Evolutionary conservation across 345 rosid genomes (phyloP).

Genomic region (Physaria fendleri): DNA sequence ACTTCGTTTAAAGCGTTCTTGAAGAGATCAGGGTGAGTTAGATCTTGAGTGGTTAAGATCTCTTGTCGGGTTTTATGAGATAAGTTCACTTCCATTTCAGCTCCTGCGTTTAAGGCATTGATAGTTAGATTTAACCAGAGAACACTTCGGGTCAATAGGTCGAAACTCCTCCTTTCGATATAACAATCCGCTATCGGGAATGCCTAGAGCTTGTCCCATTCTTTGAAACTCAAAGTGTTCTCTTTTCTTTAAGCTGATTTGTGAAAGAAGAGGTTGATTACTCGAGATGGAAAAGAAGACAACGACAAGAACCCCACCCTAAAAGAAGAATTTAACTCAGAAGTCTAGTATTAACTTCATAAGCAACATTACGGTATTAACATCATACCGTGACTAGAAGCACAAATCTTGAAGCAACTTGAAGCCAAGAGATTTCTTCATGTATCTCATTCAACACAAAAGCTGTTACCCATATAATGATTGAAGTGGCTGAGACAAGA

Average conservation of each 20-base stretch:
- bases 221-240: slow-evolving; percentile 53
- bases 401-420: slow-evolving; percentile 66
- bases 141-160: slow-evolving; percentile 39
- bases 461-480: slow-evolving; percentile 71
- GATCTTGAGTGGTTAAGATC: slow-evolving; percentile 56
- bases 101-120: slow-evolving; percentile 38
- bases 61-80: slow-evolving; percentile 67
- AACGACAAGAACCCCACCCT: slow-evolving; percentile 68
- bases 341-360: background rate
- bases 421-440: slow-evolving; percentile 56
- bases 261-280: slow-evolving; percentile 76
- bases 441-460: slow-evolving; percentile 60
- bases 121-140: background rate
- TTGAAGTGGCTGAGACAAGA: slow-evolving; percentile 52
- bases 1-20: slow-evolving; percentile 60
- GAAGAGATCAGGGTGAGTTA: slow-evolving; percentile 63
- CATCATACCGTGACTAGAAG: slow-evolving; percentile 55
- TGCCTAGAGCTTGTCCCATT: slow-evolving; percentile 86
- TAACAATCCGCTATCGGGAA: slow-evolving; percentile 75
- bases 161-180: slow-evolving; percentile 43
- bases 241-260: slow-evolving; percentile 73
- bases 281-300: slow-evolving; percentile 80
- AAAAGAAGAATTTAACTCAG: slow-evolving; percentile 7
- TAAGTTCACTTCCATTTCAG: slow-evolving; percentile 80
- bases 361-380: background rate